Evolutionary conservation across 2,329 filamentous ascomycete species (phyloP), one percentile per base, ranked within the genome.

Genomic region (Aschersonia sp.): DNA sequence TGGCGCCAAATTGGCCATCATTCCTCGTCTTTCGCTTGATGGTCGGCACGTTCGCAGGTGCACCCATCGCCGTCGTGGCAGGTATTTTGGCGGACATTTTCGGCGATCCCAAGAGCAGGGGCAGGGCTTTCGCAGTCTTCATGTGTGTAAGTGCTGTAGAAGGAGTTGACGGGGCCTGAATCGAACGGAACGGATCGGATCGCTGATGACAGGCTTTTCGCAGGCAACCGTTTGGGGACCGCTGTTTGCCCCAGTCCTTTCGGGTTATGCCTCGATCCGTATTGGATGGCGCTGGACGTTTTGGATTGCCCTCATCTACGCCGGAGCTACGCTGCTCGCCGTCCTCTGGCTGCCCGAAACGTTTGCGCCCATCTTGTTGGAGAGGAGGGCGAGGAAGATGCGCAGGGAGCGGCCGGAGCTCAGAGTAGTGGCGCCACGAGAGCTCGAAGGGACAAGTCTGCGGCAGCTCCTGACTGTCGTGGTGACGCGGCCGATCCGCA

Each of bases 231-330:
- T 76, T 0, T 77, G 77, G 45, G 83, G 83, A 0, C 82, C 80
- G 0, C 69, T 85, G 9, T 61, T 82, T 2, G 77, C 79, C 1
- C 82, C 82, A 3, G 74, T 83, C 20, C 70, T 83, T 28, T 78
- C 77, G 0, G 82, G 82, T 5, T 85, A 74, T 61, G 73, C 77
- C 35, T 68, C 76, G 1, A 59, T 68, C 1, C 70, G 68, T 1
- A 71, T 84, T 31, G 75, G 73, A 30, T 86, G 82, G 83, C 72
- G 78, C 43, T 86, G 82, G 83, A 65, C 74, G 2, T 85, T 85
- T 56, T 86, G 82, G 75, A 72, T 87, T 30, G 81, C 69, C 9
- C 67, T 85, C 12, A 84, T 89, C 20, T 70, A 85, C 48, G 84
- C 83, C 2, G 82, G 75, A 29, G 63, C 64, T 0, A 81, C 80